phyloP scores from a whole-genome alignment of 2,329 filamentous ascomycete species.

The Thelonectria olida region DNA sequence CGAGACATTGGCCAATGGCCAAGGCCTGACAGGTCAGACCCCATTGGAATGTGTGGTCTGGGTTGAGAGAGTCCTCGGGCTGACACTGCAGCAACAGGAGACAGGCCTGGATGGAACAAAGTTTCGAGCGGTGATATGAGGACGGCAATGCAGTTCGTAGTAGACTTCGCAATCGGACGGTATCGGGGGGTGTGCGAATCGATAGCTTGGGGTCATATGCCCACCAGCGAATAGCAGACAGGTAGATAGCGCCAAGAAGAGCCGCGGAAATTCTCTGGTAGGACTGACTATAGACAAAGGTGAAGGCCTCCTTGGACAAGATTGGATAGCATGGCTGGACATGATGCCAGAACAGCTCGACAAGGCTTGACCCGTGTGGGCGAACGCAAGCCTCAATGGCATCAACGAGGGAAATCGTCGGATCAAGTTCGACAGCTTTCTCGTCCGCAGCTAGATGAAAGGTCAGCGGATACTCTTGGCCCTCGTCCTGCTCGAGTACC shows the following conservation, averaged over 20 bases:
- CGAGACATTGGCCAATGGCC: slow-evolving; percentile 60
- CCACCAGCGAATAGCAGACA: slow-evolving; percentile 65
- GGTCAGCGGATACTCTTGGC: slow-evolving; percentile 44
- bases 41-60: slow-evolving; percentile 46
- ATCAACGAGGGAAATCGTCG: slow-evolving; percentile 37
- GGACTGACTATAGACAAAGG: slow-evolving; percentile 60
- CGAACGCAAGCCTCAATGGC: slow-evolving; percentile 67
- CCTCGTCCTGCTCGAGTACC: slow-evolving; percentile 59
- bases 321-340: slow-evolving; percentile 64
- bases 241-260: slow-evolving; percentile 64
- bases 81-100: slow-evolving; percentile 42
- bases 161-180: slow-evolving; percentile 33
- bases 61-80: slow-evolving; percentile 45
- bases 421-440: slow-evolving; percentile 41
- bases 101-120: slow-evolving; percentile 42
- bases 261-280: slow-evolving; percentile 62
- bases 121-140: slow-evolving; percentile 43
- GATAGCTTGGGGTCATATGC: slow-evolving; percentile 51
- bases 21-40: slow-evolving; percentile 57
- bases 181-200: slow-evolving; percentile 39
- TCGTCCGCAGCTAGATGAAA: slow-evolving; percentile 46
- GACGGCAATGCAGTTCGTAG: slow-evolving; percentile 38
- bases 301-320: slow-evolving; percentile 62
- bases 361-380: slow-evolving; percentile 66
- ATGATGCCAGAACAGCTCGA: slow-evolving; percentile 70